Evolutionary conservation across 139 green algal species (phyloP), one percentile per base, ranked within the genome.

Genomic region (Coccomyxa sp.): DNA sequence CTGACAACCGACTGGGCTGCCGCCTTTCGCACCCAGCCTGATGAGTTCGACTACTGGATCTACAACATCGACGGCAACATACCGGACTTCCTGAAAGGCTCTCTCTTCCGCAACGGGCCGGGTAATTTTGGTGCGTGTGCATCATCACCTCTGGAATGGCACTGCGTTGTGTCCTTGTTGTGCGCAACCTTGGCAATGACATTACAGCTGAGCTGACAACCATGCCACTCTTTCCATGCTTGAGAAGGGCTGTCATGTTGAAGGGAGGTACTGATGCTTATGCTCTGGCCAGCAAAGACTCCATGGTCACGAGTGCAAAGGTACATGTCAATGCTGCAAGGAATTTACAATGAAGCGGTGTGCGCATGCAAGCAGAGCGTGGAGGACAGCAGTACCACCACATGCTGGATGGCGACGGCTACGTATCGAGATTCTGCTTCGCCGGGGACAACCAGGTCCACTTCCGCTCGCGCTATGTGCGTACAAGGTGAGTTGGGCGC

Each of bases 361-460:
- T 51, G 63, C 21, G 63, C 71, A 38, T 67, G n/a, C 67, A 10
- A 76, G 78, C 83, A 86, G 88, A 59, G 23, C 76, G 86, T 3
- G 88, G 89, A 27, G 68, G 76, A 4, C 27, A 87, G 0, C 23
- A 13, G 13, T 84, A 90, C 59, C 79, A 63, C 25, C 90, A 94
- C 82, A 89, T 89, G 16, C 86, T 88, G 21, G 91, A 94, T 77
- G 90, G 88, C 0, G 90, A 92, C 51, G 91, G 90, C 15, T 84
- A 91, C 58, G 82, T 92, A 0, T 82, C 32, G 51, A 16, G 75
- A 17, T 86, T 82, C 63, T 75, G n/a, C 25, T 86, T 86, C 27
- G 30, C 76, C 31, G 75, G 27, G 28, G 77, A 82, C 27, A 77
- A 63, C 13, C 15, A 38, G 25, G 79, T 86, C 75, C 77, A 82